Percentiles rank a stretch among this genome's conserved stretches.
phyloP scores from a whole-genome alignment of 768 basidiomycete species.

The Hericium coralloides region DNA sequence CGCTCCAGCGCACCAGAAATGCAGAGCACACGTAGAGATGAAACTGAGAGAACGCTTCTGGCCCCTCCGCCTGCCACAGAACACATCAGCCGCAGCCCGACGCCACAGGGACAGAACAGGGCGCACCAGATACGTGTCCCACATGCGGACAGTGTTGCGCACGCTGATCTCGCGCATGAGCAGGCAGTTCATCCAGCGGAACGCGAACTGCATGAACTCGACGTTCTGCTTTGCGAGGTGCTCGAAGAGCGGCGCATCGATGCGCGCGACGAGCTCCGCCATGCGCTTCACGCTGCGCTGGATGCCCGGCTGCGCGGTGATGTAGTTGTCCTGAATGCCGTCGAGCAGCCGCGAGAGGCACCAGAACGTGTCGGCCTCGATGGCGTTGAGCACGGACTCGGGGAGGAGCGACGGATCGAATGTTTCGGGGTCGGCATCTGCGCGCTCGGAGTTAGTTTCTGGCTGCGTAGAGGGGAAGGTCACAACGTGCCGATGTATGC shows the following conservation, averaged over 20 bases:
- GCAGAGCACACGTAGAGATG: slow-evolving; percentile 98
- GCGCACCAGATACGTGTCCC: slow-evolving; percentile 96
- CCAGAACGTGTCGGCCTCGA: slow-evolving; percentile 99
- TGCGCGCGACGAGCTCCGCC: slow-evolving; percentile 86
- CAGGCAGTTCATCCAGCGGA: slow-evolving; percentile 99
- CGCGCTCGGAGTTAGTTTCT: neutral
- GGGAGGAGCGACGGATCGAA: slow-evolving; percentile 79
- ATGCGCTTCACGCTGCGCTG: slow-evolving; percentile 89
- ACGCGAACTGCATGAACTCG: slow-evolving; percentile 99
- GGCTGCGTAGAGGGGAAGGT: neutral
- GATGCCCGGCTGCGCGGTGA: slow-evolving; percentile 93
- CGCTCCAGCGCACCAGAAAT: slow-evolving; percentile 93
- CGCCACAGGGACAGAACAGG: neutral
- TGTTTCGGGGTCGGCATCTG: slow-evolving; percentile 85
- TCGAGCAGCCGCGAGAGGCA: slow-evolving; percentile 91
- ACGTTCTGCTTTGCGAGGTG: slow-evolving; percentile 89
- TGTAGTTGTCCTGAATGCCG: slow-evolving; percentile 98
- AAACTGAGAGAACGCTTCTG: slow-evolving; percentile 98
- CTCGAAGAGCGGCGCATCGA: slow-evolving; percentile 79
- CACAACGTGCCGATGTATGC: slow-evolving; percentile 75
- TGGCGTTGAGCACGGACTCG: slow-evolving; percentile 59
- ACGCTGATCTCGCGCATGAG: slow-evolving; percentile 98
- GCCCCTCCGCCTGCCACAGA: slow-evolving; percentile 79
- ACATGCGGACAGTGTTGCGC: slow-evolving; percentile 95
- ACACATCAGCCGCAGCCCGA: neutral